These are phyloP conservation scores for Pholiota molesta DNA, from an alignment of 768 basidiomycete species.

Conservation along the genomic window DNA sequence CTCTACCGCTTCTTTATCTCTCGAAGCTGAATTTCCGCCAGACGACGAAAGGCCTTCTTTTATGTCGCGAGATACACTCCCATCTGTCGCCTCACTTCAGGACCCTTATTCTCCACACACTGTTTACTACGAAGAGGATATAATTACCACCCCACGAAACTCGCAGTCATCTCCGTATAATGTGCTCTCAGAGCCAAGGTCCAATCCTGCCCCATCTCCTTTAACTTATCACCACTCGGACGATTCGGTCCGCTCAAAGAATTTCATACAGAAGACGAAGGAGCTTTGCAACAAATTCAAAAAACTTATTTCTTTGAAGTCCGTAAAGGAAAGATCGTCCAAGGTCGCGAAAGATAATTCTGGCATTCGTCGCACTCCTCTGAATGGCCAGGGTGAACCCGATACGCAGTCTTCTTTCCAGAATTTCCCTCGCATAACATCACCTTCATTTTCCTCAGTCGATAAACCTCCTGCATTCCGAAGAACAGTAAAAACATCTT, in stretches of 20 bases:
- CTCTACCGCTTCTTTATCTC: conserved; percentile 17
- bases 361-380: neutral
- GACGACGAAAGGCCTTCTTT: neutral
- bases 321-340: neutral
- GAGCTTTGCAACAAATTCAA: conserved; percentile 21
- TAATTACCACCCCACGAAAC: neutral
- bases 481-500: conserved; percentile 18
- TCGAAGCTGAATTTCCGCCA: neutral
- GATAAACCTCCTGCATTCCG: conserved; percentile 4
- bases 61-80: neutral
- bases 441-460: conserved; percentile 9
- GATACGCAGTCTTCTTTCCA: neutral
- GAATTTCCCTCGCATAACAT: conserved; percentile 3
- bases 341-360: neutral
- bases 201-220: neutral
- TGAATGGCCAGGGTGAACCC: neutral
- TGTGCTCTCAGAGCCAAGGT: neutral
- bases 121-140: neutral
- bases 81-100: conserved; percentile 4
- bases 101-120: neutral
- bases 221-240: neutral
- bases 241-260: conserved; percentile 13
- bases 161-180: neutral
- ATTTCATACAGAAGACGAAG: conserved; percentile 23
- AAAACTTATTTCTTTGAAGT: conserved; percentile 12